Evolutionary conservation across 371 early-diverging fungal genomes (phyloP).

Genomic region (Cokeromyces recurvatus): DNA sequence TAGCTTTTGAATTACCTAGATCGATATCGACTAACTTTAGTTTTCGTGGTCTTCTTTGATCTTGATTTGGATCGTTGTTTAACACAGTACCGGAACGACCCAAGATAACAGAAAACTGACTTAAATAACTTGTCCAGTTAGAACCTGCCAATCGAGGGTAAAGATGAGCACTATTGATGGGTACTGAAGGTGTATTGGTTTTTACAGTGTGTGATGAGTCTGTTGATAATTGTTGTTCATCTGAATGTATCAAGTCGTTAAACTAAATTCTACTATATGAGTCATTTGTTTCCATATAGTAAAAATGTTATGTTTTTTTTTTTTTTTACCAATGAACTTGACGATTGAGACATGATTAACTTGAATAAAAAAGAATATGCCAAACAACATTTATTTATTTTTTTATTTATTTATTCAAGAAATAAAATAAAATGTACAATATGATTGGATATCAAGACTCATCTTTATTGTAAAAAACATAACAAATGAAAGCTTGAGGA

Average conservation of each 20-base stretch:
- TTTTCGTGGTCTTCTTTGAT: constrained; percentile 1
- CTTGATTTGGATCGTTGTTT: too few relatives aligned
- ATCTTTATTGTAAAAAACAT: too few relatives aligned
- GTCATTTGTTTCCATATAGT: too few relatives aligned
- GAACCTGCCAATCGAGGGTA: constrained; percentile 41
- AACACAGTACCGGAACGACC: constrained; percentile 24
- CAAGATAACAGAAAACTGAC: constrained; percentile 19
- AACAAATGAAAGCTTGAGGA: too few relatives aligned
- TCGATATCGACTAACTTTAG: constrained; percentile 22
- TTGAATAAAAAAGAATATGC: too few relatives aligned
- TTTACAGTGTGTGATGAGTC: constrained; percentile 24
- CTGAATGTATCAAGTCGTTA: constrained; percentile 21
- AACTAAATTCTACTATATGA: constrained; percentile 22
- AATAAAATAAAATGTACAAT: too few relatives aligned
- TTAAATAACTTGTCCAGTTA: constrained; percentile 43
- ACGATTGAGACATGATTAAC: too few relatives aligned
- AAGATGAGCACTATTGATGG: constrained; percentile 18
- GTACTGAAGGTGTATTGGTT: constrained; percentile 24
- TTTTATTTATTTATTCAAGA: too few relatives aligned
- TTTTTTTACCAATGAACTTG: too few relatives aligned
- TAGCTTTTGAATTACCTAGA: constrained; percentile 28
- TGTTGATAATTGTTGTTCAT: constrained; percentile 26
- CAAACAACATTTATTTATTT: too few relatives aligned
- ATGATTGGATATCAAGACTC: too few relatives aligned
- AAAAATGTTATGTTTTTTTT: too few relatives aligned